A percentile compares a stretch with the other conserved stretches of the same genome.
Evolutionary conservation across 2,329 filamentous ascomycete genomes (phyloP).

Genomic region (Ophiostoma quercus): DNA sequence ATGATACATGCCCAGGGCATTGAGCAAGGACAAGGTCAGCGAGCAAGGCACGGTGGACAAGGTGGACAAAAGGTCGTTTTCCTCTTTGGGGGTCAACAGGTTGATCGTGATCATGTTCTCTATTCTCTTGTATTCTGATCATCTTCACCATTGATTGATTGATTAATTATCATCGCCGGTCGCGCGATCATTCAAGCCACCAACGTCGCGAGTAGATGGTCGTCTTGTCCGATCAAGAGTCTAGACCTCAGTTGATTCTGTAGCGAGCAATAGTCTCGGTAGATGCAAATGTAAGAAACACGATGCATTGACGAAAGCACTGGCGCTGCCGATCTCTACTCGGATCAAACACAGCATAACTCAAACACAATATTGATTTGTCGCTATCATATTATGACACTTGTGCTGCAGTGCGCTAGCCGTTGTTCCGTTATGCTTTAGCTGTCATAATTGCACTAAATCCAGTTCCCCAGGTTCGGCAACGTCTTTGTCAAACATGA

Average conservation of each 20-base stretch:
- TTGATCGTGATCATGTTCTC: not conserved
- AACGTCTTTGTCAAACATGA: not conserved
- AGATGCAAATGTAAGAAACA: not conserved
- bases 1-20: not conserved
- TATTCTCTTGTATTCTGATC: not conserved
- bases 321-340: not conserved
- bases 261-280: not conserved
- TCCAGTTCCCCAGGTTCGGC: not conserved
- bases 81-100: not conserved
- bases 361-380: not conserved
- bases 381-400: not conserved
- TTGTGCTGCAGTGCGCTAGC: not conserved
- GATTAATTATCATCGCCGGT: not conserved
- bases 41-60: not conserved
- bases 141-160: too few relatives aligned
- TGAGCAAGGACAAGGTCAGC: not conserved
- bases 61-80: constrained; percentile 3
- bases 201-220: not conserved
- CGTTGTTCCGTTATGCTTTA: not conserved
- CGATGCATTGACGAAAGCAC: not conserved
- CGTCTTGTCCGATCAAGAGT: not conserved
- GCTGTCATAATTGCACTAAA: not conserved
- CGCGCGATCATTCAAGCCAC: not conserved
- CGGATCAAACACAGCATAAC: too few relatives aligned
- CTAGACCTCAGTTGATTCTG: not conserved